phyloP scores from a whole-genome alignment of 768 basidiomycete genomes.

The Agrocybe pediades region DNA sequence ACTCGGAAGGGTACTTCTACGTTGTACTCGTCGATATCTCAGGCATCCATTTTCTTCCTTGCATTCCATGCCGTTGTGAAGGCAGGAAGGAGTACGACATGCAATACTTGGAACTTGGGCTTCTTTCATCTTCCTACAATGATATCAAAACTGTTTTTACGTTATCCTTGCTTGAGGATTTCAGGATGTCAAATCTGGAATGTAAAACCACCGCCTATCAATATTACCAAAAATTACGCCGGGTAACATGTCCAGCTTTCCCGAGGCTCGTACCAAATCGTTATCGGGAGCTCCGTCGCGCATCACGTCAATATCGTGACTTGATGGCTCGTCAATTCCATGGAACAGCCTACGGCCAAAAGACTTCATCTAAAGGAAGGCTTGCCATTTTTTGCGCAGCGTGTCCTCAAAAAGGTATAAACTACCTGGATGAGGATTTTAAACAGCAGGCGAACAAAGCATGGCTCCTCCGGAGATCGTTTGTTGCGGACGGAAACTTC shows the following conservation, averaged over 20 bases:
- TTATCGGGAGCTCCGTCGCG: slow-evolving; percentile 16
- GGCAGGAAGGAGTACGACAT: not conserved
- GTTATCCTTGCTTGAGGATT: slow-evolving; percentile 6
- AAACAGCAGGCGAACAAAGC: not conserved
- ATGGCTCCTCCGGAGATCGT: slow-evolving; percentile 12
- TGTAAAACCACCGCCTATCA: slow-evolving; percentile 10
- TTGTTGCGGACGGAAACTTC: slow-evolving; percentile 30
- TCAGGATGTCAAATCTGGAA: slow-evolving; percentile 8
- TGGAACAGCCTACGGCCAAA: slow-evolving; percentile 5
- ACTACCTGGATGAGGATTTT: slow-evolving; percentile 18
- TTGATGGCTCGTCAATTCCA: slow-evolving; percentile 10
- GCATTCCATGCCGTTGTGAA: not conserved
- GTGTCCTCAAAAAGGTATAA: slow-evolving; percentile 23
- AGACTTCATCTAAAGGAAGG: not conserved
- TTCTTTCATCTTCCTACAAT: slow-evolving; percentile 8
- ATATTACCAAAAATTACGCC: slow-evolving; percentile 8
- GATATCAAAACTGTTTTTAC: slow-evolving; percentile 15
- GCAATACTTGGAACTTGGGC: slow-evolving; percentile 1
- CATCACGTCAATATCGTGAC: slow-evolving; percentile 15
- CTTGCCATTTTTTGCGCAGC: slow-evolving; percentile 20
- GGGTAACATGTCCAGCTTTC: slow-evolving; percentile 6
- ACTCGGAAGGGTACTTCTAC: not conserved
- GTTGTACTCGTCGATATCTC: not conserved
- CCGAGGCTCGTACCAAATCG: slow-evolving; percentile 12
- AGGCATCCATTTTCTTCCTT: slow-evolving; percentile 1